A percentile compares a stretch with the other conserved stretches of the same genome.
Evolutionary conservation across 192 early-diverging fungal genomes (phyloP).

Genomic region (Gamsiella multidivaricata): DNA sequence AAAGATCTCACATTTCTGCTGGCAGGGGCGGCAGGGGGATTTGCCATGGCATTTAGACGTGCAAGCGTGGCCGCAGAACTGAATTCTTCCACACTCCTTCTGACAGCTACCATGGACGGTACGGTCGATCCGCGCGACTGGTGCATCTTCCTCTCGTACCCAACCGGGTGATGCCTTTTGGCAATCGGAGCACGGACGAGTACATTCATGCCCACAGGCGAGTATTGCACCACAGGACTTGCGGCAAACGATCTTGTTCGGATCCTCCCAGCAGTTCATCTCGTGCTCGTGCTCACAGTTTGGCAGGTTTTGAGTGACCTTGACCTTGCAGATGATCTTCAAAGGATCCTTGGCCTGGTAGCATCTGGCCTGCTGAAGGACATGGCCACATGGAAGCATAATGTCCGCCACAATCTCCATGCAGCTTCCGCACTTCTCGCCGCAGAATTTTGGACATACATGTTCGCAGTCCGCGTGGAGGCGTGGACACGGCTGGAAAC

Average conservation of each 20-base stretch:
- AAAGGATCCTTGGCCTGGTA: constrained; percentile 26
- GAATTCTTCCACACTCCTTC: constrained; percentile 38
- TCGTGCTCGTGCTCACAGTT: constrained; percentile 55
- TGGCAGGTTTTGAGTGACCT: constrained; percentile 29
- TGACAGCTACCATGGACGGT: constrained; percentile 49
- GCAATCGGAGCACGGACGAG: constrained; percentile 54
- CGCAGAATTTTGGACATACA: constrained; percentile 58
- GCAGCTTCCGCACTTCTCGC: constrained; percentile 60
- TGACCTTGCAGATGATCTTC: constrained; percentile 22
- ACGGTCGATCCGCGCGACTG: not conserved
- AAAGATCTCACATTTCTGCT: not conserved
- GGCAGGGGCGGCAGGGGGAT: constrained; percentile 58
- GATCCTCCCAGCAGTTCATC: constrained; percentile 36
- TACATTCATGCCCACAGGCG: constrained; percentile 57
- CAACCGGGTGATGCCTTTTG: not conserved
- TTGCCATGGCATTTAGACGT: constrained; percentile 13
- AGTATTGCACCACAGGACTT: constrained; percentile 29
- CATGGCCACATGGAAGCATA: constrained; percentile 37
- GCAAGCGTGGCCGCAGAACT: constrained; percentile 54
- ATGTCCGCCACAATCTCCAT: constrained; percentile 26
- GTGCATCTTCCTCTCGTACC: not conserved
- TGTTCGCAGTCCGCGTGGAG: constrained; percentile 57
- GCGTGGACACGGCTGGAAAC: constrained; percentile 57
- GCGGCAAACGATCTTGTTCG: constrained; percentile 16
- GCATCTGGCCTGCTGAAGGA: constrained; percentile 25